These are phyloP conservation scores for Leptoxyphium fumago DNA, from an alignment of 2,329 filamentous ascomycete genomes.

Conservation along the genomic window DNA sequence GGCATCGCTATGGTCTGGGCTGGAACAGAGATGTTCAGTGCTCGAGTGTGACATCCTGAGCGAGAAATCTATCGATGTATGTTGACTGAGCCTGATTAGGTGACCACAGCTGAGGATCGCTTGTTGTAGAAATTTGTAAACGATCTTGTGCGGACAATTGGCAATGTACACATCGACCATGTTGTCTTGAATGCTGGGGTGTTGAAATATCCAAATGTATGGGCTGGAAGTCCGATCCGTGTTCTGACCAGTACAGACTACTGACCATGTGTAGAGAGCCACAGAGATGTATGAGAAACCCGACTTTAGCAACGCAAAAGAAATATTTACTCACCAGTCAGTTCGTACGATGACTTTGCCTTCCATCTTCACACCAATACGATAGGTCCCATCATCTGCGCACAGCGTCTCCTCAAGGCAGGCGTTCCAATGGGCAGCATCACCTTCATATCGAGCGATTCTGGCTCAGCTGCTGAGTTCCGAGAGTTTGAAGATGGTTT, in stretches of 20 bases:
- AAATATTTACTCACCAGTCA: constrained; percentile 9
- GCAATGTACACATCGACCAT: constrained; percentile 35
- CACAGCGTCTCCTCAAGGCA: constrained; percentile 36
- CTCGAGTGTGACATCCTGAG: constrained; percentile 36
- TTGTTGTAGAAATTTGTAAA: constrained; percentile 26
- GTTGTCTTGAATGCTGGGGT: constrained; percentile 44
- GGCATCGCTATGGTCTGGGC: constrained; percentile 5
- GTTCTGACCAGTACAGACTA: no score
- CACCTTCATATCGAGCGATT: constrained; percentile 43
- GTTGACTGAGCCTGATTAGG: background rate
- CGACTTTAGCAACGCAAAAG: background rate
- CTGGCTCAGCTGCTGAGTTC: constrained; percentile 37
- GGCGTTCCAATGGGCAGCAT: constrained; percentile 35
- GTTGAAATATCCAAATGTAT: constrained; percentile 41
- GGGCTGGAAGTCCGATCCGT: constrained; percentile 8
- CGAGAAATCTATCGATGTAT: constrained; percentile 36
- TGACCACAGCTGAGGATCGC: no score
- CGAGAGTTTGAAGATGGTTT: constrained; percentile 44
- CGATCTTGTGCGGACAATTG: constrained; percentile 22
- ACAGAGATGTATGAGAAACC: constrained; percentile 31
- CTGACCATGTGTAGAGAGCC: constrained; percentile 26
- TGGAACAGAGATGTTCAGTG: constrained; percentile 3
- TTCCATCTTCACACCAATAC: constrained; percentile 44
- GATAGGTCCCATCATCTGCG: constrained; percentile 43
- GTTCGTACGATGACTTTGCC: constrained; percentile 38